Evolutionary conservation across 2,329 filamentous ascomycete genomes (phyloP), one percentile per base, ranked within the genome.

Genomic region (Exophiala mesophila): DNA sequence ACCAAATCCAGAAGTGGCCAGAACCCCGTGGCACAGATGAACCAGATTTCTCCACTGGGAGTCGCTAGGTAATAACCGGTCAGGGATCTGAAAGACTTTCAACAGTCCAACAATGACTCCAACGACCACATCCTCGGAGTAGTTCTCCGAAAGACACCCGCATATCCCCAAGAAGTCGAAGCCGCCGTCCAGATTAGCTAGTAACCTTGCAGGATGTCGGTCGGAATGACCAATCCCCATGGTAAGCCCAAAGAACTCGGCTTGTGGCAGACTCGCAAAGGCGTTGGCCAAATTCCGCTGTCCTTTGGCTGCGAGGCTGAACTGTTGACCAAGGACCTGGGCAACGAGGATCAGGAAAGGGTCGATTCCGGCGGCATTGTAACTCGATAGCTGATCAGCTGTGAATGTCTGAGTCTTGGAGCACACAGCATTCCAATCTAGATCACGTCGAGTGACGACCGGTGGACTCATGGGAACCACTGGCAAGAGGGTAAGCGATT

Each of bases 271-370:
- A 37, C 41, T 44, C 12, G 23, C 36, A 19, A 44, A 44, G 16
- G 28, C 41, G 34, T 44, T 44, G 17, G 35, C 41, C 10, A 39
- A 28, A 29, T 44, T 44, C 4, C 41, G 41, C 23, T 38, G 41
- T 10, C 41, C 41, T 5, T 37, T 26, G 12, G 17, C 26, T 12
- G 23, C 15, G 20, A 44, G 23, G 5, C 23, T 44, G 41, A 44
- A 38, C 8, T 39, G 41, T 7, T 24, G 29, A 7, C 41, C 41
- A 4, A 39, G 20, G 12, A 44, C 6, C 24, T 44, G 23, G 10
- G 41, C 41, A 10, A 44, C 16, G 18, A 37, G 34, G 9, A 44
- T 18, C 4, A 44, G 41, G 18, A 37, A 44, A 5, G 41, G 41
- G 15, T 44, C 41, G 5, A 44, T 19, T 20, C 34, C 41, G 9